These are phyloP conservation scores for Trichoderma sp. DNA, from an alignment of 2,329 filamentous ascomycete species.

Conservation along the genomic window DNA sequence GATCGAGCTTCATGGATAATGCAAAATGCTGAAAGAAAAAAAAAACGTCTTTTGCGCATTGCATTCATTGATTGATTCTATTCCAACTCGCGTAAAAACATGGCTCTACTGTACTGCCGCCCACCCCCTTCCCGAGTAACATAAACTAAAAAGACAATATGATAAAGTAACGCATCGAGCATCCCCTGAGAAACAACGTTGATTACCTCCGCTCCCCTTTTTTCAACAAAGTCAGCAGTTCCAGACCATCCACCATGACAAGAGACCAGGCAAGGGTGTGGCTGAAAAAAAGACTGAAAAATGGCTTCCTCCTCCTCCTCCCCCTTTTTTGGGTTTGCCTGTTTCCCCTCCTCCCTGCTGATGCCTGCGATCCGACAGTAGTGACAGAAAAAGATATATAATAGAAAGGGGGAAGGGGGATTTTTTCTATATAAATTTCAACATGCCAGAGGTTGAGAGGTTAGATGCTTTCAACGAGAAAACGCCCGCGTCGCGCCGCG, in stretches of 20 bases:
- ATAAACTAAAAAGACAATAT: constrained; percentile 16
- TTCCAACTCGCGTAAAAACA: constrained; percentile 9
- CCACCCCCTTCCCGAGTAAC: background rate
- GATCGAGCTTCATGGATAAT: background rate
- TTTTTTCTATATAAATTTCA: constrained; percentile 14
- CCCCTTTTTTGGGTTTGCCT: background rate
- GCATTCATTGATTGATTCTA: constrained; percentile 21
- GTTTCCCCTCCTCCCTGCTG: background rate
- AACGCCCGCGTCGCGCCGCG: constrained; percentile 17
- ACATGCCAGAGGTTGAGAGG: constrained; percentile 4
- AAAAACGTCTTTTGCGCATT: background rate
- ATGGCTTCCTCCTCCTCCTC: background rate
- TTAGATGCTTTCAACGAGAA: constrained; percentile 20
- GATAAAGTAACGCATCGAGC: background rate
- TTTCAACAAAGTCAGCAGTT: background rate
- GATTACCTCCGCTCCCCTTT: background rate
- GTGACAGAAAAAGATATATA: background rate
- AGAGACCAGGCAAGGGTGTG: background rate
- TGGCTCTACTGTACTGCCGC: background rate
- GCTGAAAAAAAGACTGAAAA: background rate
- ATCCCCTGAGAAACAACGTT: background rate
- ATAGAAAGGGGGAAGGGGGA: background rate
- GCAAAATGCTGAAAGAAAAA: background rate
- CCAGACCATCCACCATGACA: background rate
- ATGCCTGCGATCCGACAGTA: background rate